Percentiles rank a stretch among this genome's conserved stretches.
These are phyloP conservation scores for Epichloe elymi DNA, from an alignment of 2,329 filamentous ascomycete genomes.

Conservation along the genomic window DNA sequence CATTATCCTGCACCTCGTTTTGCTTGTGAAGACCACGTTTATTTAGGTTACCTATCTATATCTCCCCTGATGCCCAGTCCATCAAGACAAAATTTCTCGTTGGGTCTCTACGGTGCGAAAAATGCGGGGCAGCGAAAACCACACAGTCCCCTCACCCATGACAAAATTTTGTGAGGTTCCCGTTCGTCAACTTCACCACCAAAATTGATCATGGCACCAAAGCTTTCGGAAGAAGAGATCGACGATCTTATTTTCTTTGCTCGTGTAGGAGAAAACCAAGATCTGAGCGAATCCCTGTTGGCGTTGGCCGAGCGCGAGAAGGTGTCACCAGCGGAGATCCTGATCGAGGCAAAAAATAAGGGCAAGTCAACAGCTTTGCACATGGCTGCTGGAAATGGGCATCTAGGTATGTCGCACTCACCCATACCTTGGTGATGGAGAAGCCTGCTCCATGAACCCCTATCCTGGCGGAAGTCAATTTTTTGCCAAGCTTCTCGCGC, in stretches of 20 bases:
- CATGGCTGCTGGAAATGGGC: slow-evolving; percentile 86
- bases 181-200: slow-evolving; percentile 3
- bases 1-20: too few relatives aligned
- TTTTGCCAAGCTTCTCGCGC: not conserved
- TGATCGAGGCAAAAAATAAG: slow-evolving; percentile 58
- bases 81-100: not conserved
- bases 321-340: slow-evolving; percentile 45
- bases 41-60: too few relatives aligned
- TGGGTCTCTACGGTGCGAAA: slow-evolving; percentile 20
- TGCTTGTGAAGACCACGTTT: too few relatives aligned
- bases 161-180: slow-evolving; percentile 14
- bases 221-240: slow-evolving; percentile 63
- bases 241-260: slow-evolving; percentile 87
- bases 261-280: slow-evolving; percentile 60
- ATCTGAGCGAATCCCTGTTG: slow-evolving; percentile 48
- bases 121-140: slow-evolving; percentile 17
- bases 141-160: slow-evolving; percentile 27
- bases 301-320: slow-evolving; percentile 49
- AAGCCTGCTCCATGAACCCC: not conserved
- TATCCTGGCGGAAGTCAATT: fast-evolving
- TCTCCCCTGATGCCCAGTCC: not conserved
- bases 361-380: slow-evolving; percentile 74
- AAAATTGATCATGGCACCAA: slow-evolving; percentile 28
- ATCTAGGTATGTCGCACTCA: slow-evolving; percentile 47
- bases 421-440: not conserved